Base-by-base conservation (phyloP, 495 filamentous ascomycete genomes). In the Xylaria bambusicola region DNA sequence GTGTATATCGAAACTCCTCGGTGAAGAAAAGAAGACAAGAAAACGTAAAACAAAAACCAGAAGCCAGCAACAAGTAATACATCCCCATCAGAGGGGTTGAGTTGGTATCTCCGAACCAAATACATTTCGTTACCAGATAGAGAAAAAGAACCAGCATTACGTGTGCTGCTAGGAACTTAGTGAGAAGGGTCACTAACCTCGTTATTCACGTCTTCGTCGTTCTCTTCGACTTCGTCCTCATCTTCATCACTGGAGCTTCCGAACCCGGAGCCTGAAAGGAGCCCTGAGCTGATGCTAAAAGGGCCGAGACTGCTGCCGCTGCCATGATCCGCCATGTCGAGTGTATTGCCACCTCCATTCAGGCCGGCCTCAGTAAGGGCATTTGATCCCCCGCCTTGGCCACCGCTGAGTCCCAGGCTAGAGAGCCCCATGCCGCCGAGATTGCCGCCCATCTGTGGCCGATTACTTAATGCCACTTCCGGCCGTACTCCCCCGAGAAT, bases 401-500 rank as follows among this genome's bases (percentile, higher is more conserved):
- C 81, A 75, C 27, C 84, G 81, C 66, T 62, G 2, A 77, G 73
- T 15, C 79, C 71, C 4, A 74, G 70, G 21, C 75, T 70, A 2
- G 66, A 64, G 13, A 75, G 72, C 12, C 72, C 74, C 54, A 80
- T 73, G 1, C 77, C 77, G 18, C 73, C 70, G 1, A 81, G 72
- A n/a, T 77, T 75, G 53, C 73, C 74, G 23, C 70, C 71, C 60
- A 71, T 66, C 56, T 71, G 71, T 8, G 68, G 64, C 5, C 79
- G 70, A 59, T 76, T 81, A 59, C 60, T 79, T 58, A 91, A 78
- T 36, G 87, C 86, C 71, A 94, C 86, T 60, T 97, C 94, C 1
- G 94, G 94, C 40, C 93, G 86, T 4, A 98, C 92, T 10, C 94
- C 94, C 40, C 94, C 94, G n/a, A 99, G 87, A 48, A 99, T 95